These are phyloP conservation scores for Strobilomyces echinocephalus DNA, from an alignment of 768 basidiomycete species.

Conservation along the genomic window DNA sequence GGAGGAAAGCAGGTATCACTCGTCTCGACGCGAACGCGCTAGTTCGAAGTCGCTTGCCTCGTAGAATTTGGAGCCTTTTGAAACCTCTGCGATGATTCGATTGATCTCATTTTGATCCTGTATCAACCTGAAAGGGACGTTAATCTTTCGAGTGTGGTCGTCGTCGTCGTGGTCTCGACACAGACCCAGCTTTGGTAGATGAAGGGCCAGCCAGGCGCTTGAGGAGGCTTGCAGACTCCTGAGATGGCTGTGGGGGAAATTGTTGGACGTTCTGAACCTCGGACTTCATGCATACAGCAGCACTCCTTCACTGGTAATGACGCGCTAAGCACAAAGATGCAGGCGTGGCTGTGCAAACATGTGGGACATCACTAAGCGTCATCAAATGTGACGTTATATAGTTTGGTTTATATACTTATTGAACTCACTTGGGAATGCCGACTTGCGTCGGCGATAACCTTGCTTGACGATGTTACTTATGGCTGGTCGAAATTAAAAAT, in stretches of 20 bases:
- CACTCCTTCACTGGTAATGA: neutral
- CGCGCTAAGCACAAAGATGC: too few relatives aligned
- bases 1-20: neutral
- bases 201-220: slow-evolving; percentile 84
- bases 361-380: too few relatives aligned
- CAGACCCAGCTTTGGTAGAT: slow-evolving; percentile 83
- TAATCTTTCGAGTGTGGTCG: neutral
- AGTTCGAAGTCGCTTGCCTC: slow-evolving; percentile 45
- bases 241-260: slow-evolving; percentile 39
- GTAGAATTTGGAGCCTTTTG: slow-evolving; percentile 91
- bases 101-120: slow-evolving; percentile 83
- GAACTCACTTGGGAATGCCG: too few relatives aligned
- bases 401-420: too few relatives aligned
- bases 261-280: slow-evolving; percentile 8
- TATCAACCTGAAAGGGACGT: slow-evolving; percentile 45
- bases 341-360: neutral
- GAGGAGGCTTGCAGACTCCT: slow-evolving; percentile 65
- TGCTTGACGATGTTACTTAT: too few relatives aligned
- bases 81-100: slow-evolving; percentile 82
- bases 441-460: too few relatives aligned
- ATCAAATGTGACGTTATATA: too few relatives aligned
- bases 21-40: neutral
- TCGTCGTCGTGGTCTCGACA: slow-evolving; percentile 5
- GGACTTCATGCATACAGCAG: slow-evolving; percentile 16
- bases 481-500: too few relatives aligned